Evolutionary conservation across 441 rosid species (phyloP), one percentile per base, ranked within the genome.

Genomic region (Erodium moschatum): DNA sequence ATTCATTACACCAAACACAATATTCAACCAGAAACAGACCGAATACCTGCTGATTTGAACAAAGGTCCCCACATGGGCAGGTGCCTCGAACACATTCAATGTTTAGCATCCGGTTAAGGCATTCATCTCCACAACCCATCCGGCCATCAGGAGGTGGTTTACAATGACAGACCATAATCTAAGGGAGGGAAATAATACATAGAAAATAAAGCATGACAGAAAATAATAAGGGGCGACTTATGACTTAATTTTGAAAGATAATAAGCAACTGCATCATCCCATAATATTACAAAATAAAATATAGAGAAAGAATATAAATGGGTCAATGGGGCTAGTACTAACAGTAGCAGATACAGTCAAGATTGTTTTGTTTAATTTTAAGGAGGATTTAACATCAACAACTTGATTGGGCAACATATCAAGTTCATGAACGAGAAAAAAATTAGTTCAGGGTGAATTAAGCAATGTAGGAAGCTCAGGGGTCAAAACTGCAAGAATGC

Each of bases 91-190:
- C 90, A 74, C 99, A 94, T 83, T 94, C 98, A 77, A 94, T 91
- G 81, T 91, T 94, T 64, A 91, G 89, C 88, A 94, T 85, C 73
- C 97, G 88, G 72, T 94, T 94, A 81, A 94, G 82, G 79, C 98
- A 94, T 78, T 86, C 90, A 76, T 94, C 98, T 65, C 97, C 89
- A 76, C 98, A 91, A 67, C 97, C 98, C 68, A 79, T 76, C 65
- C 81, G 70, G 64, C 88, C 86, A 70, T 79, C 89, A 68, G 72
- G 77, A 75, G 88, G 84, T 72, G 82, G 78, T 79, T 82, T 86
- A 83, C 98, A 93, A 69, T 89, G 87, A 75, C 98, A 94, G 73
- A 94, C 93, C 98, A 94, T 94, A 69, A 94, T 80, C 98, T 94
- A 87, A 75, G 38, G 38, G 1, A 5, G 6, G 48, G 48, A 42